Base-by-base conservation (phyloP, 129 eudicot species). In the Pseudognaphalium luteoalbum region DNA sequence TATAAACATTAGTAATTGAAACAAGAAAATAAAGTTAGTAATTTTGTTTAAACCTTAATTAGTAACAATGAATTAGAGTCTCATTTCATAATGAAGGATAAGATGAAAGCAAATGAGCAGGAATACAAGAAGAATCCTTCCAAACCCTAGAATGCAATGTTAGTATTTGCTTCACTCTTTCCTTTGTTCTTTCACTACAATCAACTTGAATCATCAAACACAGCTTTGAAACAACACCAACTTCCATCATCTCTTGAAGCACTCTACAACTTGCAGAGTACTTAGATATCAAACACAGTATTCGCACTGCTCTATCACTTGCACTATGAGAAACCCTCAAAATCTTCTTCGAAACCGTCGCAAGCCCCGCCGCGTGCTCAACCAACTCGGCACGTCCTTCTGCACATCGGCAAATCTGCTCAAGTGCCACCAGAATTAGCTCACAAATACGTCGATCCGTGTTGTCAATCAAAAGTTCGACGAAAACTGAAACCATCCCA, bases 201-300 rank as follows among this genome's bases (percentile, higher is more conserved):
- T 87, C 88, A 41, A 87, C 86, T 69, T 89, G 96, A 61, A 87
- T 75, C 76, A 89, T 82, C 74, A 89, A 70, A 58, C 88, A 87
- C 76, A 89, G 65, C 85, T 89, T 89, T 12, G 88, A 60, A 76
- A 87, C 96, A 39, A 89, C 88, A 44, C 96, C 96, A 50, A 89
- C 42, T 56, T 87, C 81, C 78, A 87, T 16, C 96, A 89, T 89
- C 61, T 87, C 96, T 20, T 83, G 84, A 67, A 89, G 59, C 71
- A 89, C 87, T 56, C 50, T 74, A 21, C 33, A 52, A 17, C 58
- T 78, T 5, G 71, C 90, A 16, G 75, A 89, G 32, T 61, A 87
- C 75, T 83, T 83, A 1, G 80, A 60, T 4, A 89, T 64, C 83
- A 78, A 78, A 77, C 56, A 63, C 70, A 89, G 17, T 4, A 87